Conservation (phyloP, 495 filamentous ascomycete species). For the Podospora pseudopauciseta region DNA sequence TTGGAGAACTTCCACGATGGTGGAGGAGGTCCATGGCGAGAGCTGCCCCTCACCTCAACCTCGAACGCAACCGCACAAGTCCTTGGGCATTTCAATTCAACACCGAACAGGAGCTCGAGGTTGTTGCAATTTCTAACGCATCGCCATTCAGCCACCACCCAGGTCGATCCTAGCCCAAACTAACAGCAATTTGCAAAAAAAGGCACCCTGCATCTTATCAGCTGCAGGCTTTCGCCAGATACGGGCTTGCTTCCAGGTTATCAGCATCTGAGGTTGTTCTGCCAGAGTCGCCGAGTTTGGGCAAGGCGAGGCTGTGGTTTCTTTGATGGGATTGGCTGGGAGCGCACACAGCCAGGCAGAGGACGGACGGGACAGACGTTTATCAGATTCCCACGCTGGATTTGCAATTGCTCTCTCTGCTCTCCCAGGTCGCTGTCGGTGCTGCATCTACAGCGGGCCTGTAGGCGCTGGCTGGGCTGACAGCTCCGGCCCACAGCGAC, state of each 20-base stretch:
- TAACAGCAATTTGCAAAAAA: background rate
- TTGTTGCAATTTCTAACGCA: background rate
- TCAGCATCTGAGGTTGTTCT: background rate
- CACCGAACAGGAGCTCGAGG: background rate
- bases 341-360: background rate
- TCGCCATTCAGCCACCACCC: background rate
- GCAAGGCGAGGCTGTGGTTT: background rate
- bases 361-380: background rate
- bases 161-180: background rate
- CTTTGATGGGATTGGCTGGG: background rate
- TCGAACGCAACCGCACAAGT: background rate
- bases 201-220: background rate
- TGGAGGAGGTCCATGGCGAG: background rate
- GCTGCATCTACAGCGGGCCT: background rate
- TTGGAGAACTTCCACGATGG: background rate
- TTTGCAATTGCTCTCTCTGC: too few relatives aligned
- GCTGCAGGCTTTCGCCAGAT: background rate
- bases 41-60: background rate
- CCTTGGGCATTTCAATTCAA: background rate
- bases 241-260: background rate
- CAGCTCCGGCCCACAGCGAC: slow-evolving; percentile 3
- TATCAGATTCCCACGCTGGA: background rate
- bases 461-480: background rate
- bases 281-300: background rate
- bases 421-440: too few relatives aligned